These are phyloP conservation scores for Rhodofomes roseus DNA, from an alignment of 1,284 basidiomycete genomes.

Conservation along the genomic window DNA sequence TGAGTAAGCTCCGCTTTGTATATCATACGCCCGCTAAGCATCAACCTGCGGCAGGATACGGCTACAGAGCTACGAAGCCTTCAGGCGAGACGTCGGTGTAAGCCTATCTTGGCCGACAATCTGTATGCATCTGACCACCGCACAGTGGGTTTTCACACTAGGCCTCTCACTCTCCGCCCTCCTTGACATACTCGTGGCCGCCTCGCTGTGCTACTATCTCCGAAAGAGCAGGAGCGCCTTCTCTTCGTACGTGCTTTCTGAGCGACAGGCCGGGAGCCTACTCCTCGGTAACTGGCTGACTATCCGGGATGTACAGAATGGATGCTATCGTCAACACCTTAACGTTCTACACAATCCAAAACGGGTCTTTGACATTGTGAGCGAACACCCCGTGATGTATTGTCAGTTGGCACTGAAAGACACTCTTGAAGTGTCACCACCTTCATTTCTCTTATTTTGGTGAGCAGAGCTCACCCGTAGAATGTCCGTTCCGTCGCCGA, in stretches of 20 bases:
- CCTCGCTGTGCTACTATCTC: conserved; percentile 44
- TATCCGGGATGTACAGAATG: conserved; percentile 28
- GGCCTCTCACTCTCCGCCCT: conserved; percentile 48
- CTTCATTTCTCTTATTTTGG: neutral
- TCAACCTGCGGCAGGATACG: conserved; percentile 11
- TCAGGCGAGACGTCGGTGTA: conserved; percentile 25
- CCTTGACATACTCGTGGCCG: conserved; percentile 50
- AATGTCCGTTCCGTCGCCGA: conserved; percentile 18
- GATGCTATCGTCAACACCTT: conserved; percentile 44
- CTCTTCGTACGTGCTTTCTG: conserved; percentile 28
- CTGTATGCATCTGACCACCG: conserved; percentile 1
- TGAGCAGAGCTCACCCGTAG: neutral
- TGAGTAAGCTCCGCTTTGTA: conserved; percentile 12
- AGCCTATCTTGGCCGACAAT: conserved; percentile 15
- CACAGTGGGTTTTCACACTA: conserved; percentile 53
- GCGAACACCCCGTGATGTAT: conserved; percentile 1
- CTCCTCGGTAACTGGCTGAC: neutral
- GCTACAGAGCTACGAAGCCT: conserved; percentile 26
- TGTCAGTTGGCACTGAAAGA: neutral
- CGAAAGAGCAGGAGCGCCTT: conserved; percentile 37
- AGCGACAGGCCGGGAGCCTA: neutral
- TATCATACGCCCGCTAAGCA: neutral
- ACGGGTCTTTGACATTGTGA: conserved; percentile 47
- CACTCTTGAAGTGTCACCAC: conserved; percentile 1
- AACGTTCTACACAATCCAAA: conserved; percentile 50